Base-by-base conservation (phyloP, 2,329 filamentous ascomycete genomes). In the Huntiella moniliformis region DNA sequence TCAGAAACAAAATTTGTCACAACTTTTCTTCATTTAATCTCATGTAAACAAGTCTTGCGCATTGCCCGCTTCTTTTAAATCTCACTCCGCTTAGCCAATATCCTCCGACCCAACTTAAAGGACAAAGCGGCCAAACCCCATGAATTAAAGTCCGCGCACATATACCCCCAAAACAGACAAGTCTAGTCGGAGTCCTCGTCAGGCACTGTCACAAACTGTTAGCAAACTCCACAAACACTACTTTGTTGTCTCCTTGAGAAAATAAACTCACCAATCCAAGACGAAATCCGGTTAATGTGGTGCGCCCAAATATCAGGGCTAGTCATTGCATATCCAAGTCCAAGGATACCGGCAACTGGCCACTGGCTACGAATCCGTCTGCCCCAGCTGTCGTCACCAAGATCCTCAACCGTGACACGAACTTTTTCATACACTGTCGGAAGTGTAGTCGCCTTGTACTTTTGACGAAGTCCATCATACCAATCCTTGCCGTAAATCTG, bases 361-460 rank as follows among this genome's bases (percentile, higher is more conserved):
- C 47, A 49, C 32, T 49, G 47, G 43, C 43, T 49, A 6, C 47
- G 47, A 16, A 49, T 15, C 10, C 38, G 43, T 2, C 38, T 49
- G 34, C 16, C 8, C 5, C 35, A 11, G 11, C 43, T 45, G 17
- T 33, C 44, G 10, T 44, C 42, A 22, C 46, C 46, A 17, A 49
- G 46, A 13, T 31, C 48, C 10, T 34, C 39, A n/a, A 50, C 17
- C 18, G 44, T 41, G 12, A 71, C 70, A 53, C 68, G 71, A 17
- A 80, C 74, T 60, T 82, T 82, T 53, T 82, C 75, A 50, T 75
- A 80, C 1, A 82, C 75, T 28, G 63, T 75, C 0, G 75, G 77
- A 51, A 82, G 55, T 41, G 71, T 67, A 1, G 61, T 61, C 0
- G 79, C 78, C 4, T 63, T 60, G 54, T 81, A 82, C 54, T 70